Evolutionary conservation across 2,329 filamentous ascomycete genomes (phyloP), one percentile per base, ranked within the genome.

Genomic region (Thielaviopsis cerberus): DNA sequence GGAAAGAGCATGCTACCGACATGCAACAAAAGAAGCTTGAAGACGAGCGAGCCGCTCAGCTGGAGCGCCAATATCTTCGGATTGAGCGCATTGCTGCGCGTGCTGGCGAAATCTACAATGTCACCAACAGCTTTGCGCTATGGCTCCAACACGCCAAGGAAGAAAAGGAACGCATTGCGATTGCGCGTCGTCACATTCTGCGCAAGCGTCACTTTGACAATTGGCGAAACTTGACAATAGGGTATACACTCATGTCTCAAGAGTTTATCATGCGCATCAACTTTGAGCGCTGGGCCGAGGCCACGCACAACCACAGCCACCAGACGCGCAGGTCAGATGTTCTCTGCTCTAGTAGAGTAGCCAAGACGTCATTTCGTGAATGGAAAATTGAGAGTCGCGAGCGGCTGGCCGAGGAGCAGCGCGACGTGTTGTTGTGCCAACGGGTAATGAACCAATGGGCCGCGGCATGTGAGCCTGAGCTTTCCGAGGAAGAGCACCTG

Each of bases 141-240:
- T 94, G 88, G 88, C 77, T 78, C 11, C 76, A 78, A 57, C 73
- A 77, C 55, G 77, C 85, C 11, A 76, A 75, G 5, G 80, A 86
- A 15, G 80, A 87, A 64, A 73, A 81, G 17, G 76, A 81, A 62
- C 77, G 80, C 48, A 87, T 85, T 3, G 79, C 78, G 4, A 74
- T 81, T 50, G 87, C 86, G 22, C 77, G 85, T 62, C 75, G 80
- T 61, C 85, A 88, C 66, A 80, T 90, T 61, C 71, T 92, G 57
- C 76, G 83, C 58, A 80, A 72, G 59, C 71, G 72, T 11, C 61
- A 65, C 50, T 65, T 65, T 52, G 62, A 63, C 50, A 55, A 60
- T 13, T 65, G 64, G 64, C 62, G 61, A 7, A 52, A 62, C 5
- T 51, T 62, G 27, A 62, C 63, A n/a, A 23, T 56, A 6, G 52